Percentiles rank a stretch among this genome's conserved stretches.
phyloP scores from a whole-genome alignment of 2,329 filamentous ascomycete genomes.

The Xylaria sp. region DNA sequence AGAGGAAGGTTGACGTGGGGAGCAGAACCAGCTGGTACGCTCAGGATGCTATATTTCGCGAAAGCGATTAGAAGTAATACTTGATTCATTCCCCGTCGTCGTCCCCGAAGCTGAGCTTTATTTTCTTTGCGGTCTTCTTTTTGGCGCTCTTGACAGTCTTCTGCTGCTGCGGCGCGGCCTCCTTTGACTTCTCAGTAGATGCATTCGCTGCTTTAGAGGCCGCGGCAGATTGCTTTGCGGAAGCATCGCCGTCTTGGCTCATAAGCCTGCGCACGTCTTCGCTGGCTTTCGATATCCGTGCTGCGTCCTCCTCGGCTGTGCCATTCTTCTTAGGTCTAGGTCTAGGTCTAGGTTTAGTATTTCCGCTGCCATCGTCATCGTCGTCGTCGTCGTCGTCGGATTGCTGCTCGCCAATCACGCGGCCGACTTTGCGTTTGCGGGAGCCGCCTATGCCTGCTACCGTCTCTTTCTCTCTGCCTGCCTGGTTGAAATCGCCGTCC shows the following conservation, averaged over 20 bases:
- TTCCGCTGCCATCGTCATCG: slow-evolving; percentile 20
- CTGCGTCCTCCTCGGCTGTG: background rate
- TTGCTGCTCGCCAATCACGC: slow-evolving; percentile 50
- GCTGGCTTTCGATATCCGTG: slow-evolving; percentile 33
- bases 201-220: background rate
- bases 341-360: too few relatives aligned
- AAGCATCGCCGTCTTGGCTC: background rate
- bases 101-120: slow-evolving; percentile 71
- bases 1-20: background rate
- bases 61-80: background rate
- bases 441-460: slow-evolving; percentile 50
- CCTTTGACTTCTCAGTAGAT: background rate
- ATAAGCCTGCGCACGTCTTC: slow-evolving; percentile 23
- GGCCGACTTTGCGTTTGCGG: slow-evolving; percentile 63
- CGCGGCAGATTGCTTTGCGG: background rate
- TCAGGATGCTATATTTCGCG: background rate
- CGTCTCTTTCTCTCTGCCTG: slow-evolving; percentile 45
- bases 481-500: slow-evolving; percentile 26
- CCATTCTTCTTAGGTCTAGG: background rate
- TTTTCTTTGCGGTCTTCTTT: slow-evolving; percentile 66
- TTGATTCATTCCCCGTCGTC: slow-evolving; percentile 51
- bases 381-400: slow-evolving; percentile 34
- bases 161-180: slow-evolving; percentile 20
- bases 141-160: slow-evolving; percentile 20
- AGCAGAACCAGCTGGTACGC: too few relatives aligned